Evolutionary conservation across 192 early-diverging fungal species (phyloP).

Genomic region (Podila epicladia): DNA sequence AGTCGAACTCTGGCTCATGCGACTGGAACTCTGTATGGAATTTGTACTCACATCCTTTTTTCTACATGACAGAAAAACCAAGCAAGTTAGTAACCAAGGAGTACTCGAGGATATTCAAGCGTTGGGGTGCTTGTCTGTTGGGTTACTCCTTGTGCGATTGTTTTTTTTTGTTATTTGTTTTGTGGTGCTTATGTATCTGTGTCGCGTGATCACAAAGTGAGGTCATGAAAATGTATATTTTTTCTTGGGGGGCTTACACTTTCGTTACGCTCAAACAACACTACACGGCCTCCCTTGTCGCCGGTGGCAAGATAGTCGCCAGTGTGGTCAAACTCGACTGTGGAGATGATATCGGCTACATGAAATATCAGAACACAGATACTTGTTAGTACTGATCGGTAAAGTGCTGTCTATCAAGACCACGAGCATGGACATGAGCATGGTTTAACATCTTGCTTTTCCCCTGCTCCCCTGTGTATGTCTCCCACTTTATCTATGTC

Average conservation of each 20-base stretch:
- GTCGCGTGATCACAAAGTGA: conserved; percentile 1
- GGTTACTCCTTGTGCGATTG: background rate
- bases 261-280: conserved; percentile 98
- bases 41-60: conserved; percentile 99
- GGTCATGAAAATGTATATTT: background rate
- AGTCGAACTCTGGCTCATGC: conserved; percentile 99
- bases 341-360: conserved; percentile 97
- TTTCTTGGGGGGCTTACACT: conserved; percentile 70
- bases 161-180: no score
- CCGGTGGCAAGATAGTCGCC: conserved; percentile 98
- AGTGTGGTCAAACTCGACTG: conserved; percentile 97
- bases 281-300: conserved; percentile 97
- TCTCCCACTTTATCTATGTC: background rate
- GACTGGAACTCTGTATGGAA: conserved; percentile 99
- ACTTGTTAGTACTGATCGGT: background rate
- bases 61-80: conserved; percentile 63
- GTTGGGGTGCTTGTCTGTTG: background rate
- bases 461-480: background rate
- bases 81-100: background rate
- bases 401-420: background rate
- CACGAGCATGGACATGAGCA: background rate
- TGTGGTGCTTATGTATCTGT: background rate
- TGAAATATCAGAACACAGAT: background rate
- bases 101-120: background rate
- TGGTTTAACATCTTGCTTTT: background rate